These are phyloP conservation scores for Rhododendron mucronatum DNA, from an alignment of 148 eudicot genomes.

Conservation along the genomic window DNA sequence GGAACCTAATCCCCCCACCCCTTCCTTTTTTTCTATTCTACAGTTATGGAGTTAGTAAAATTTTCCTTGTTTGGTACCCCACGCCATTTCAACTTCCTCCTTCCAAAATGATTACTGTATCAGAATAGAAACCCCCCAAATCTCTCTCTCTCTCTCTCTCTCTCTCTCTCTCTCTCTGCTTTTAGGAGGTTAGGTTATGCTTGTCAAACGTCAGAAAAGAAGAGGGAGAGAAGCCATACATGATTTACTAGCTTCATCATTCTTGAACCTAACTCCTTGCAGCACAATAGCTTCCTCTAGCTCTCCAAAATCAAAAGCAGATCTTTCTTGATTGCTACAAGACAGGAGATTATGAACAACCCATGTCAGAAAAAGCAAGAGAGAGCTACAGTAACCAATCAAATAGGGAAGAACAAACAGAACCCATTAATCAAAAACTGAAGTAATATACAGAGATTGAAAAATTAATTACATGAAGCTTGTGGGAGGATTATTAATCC, in stretches of 20 bases:
- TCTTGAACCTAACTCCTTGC: slow-evolving; percentile 65
- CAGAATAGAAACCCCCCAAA: slow-evolving; percentile 33
- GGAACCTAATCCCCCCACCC: slow-evolving; percentile 23
- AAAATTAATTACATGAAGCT: slow-evolving; percentile 56
- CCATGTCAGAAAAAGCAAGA: background rate
- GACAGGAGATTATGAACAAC: slow-evolving; percentile 13
- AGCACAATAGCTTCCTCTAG: slow-evolving; percentile 85
- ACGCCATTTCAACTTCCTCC: slow-evolving; percentile 54
- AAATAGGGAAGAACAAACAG: background rate
- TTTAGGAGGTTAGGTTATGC: slow-evolving; percentile 31
- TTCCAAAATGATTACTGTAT: slow-evolving; percentile 49
- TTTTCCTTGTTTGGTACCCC: slow-evolving; percentile 65
- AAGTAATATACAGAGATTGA: background rate
- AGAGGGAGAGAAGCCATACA: slow-evolving; percentile 35
- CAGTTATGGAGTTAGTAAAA: slow-evolving; percentile 37
- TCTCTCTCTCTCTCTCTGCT: slow-evolving; percentile 19
- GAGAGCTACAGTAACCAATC: background rate
- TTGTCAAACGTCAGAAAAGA: slow-evolving; percentile 41
- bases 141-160: slow-evolving; percentile 37
- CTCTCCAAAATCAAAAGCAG: slow-evolving; percentile 92
- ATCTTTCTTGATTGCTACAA: slow-evolving; percentile 79
- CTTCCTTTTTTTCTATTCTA: slow-evolving; percentile 4
- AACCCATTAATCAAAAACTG: background rate
- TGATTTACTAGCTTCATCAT: slow-evolving; percentile 49
- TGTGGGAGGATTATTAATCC: slow-evolving; percentile 38